Evolutionary conservation across 2,329 filamentous ascomycete genomes (phyloP).

Genomic region (Daldinia sp.): DNA sequence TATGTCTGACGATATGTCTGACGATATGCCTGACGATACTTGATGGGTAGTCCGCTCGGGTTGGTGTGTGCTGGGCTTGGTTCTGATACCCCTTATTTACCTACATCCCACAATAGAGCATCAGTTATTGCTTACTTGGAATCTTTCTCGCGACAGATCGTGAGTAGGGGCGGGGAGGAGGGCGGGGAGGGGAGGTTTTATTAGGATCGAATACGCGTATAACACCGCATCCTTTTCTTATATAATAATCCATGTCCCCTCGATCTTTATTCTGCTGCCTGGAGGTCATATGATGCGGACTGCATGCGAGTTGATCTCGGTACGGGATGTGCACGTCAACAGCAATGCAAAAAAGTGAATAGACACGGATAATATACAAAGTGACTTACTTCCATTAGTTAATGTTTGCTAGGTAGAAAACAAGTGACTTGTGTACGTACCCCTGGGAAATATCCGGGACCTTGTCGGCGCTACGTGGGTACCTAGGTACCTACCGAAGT

Average conservation of each 20-base stretch:
- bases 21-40: neutral
- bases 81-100: constrained; percentile 21
- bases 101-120: neutral
- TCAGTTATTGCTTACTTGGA: neutral
- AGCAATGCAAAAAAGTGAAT: too few relatives aligned
- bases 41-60: neutral
- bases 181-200: neutral
- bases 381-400: too few relatives aligned
- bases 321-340: too few relatives aligned
- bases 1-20: neutral
- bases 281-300: neutral
- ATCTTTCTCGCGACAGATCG: neutral
- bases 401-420: too few relatives aligned
- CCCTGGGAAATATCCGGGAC: neutral
- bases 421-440: neutral
- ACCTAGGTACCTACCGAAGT: neutral
- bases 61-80: neutral
- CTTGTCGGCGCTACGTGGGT: neutral
- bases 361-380: too few relatives aligned
- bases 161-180: neutral
- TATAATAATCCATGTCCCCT: too few relatives aligned
- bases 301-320: neutral
- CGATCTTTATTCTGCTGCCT: neutral
- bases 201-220: neutral
- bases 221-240: neutral